Base-by-base conservation (phyloP, 2,329 filamentous ascomycete species). In the Fusarium sp. region DNA sequence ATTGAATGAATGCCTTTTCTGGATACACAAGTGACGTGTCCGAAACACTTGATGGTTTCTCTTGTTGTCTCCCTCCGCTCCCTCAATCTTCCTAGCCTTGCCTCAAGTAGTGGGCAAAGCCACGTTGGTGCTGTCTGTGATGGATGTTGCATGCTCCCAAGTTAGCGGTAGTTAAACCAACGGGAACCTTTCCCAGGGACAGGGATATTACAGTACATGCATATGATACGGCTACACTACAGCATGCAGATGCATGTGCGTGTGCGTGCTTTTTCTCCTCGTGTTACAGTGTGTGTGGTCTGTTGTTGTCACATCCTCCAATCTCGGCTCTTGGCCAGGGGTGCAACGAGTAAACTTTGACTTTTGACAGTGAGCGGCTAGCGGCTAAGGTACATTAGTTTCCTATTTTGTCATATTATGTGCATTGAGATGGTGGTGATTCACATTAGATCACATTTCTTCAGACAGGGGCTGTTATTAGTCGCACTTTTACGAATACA, bases 121-220 rank as follows among this genome's bases (percentile, higher is more conserved):
- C 53, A 47, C 26, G 64, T 44, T 60, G 49, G 64, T 44, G 60
- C 52, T 70, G 56, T 68, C 63, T 70, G 66, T 69, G 66, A 70
- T 29, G 62, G 54, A 21, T 52, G 53, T 50, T 67, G 67, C 67
- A 69, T 69, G 35, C 41, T 56, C 35, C 42, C 46, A 62, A 48
- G 42, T 66, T 55, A 70, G 62, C 63, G 67, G 67, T 53, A 67
- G 67, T 69, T 57, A 23, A 48, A 39, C 49, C 52, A 63, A 55
- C 61, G 31, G 52, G 50, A 65, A 59, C 20, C 26, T 9, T 24
- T 26, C 60, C 50, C 50, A 50, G 20, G 43, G 41, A 50, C 61
- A 42, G 44, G 46, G 59, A 9, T 44, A 8, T 44, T 26, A 37
- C 38, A 43, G 38, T 42, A 38, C 16, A 26, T 31, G 11, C 29